Evolutionary conservation across 2,329 filamentous ascomycete genomes (phyloP), one percentile per base, ranked within the genome.

Genomic region (Emergomyces africanus): DNA sequence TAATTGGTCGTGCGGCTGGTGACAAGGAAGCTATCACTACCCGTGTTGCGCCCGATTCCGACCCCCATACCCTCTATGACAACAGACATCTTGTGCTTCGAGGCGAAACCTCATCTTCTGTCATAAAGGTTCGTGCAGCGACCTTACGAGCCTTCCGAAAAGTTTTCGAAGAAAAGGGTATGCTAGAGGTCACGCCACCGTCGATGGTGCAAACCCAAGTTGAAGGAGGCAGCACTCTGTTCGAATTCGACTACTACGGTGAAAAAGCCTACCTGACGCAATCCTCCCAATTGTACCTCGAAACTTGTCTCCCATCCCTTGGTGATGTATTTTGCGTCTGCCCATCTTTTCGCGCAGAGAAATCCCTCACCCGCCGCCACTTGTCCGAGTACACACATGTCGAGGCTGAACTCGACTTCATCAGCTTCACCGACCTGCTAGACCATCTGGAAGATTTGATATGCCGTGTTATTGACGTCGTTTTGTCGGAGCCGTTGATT

Each of bases 311-410:
- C 37, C 90, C 92, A 12, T 89, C 87, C 57, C 81, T 97, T 68
- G 94, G 94, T 66, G 89, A 96, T 71, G 90, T 96, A 57, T 99
- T 95, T 82, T 97, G 92, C 72, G 92, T 99, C 68, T 91, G 96
- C 75, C 96, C 96, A 74, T 97, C 92, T 1, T 99, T 99, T 86
- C 91, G 94, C 62, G 94, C 94, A 15, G 94, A 99, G 76, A 96
- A 96, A 78, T 92, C 87, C 6, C 80, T 97, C 60, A 99, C 94
- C 55, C 88, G 94, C 62, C 89, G 94, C 69, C 94, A 99, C 73
- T 77, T 99, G 68, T 89, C 90, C 54, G 94, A 99, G 76, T 99
- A 96, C 79, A 95, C 91, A 1, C 94, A 99, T 77, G 83, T 99
- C 66, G 94, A 99, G 77, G 92, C 87, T 61, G 94, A 99, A 75